Conservation (phyloP, 2,329 filamentous ascomycete species). For the Capronia coronata region DNA sequence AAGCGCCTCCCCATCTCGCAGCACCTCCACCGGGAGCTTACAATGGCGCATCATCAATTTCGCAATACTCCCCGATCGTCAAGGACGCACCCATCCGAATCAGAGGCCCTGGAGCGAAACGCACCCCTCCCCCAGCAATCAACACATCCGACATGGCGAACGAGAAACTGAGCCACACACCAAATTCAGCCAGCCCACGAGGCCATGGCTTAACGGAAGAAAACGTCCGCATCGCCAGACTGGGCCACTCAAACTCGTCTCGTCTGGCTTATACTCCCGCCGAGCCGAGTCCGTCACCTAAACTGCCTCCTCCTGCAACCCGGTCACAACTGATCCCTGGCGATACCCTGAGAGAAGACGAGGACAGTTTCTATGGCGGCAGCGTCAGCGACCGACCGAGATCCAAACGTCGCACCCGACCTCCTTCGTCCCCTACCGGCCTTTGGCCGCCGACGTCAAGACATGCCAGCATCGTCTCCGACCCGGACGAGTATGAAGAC, state of each 20-base stretch:
- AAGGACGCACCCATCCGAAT: conserved; percentile 19
- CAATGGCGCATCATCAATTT: conserved; percentile 27
- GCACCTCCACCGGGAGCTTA: conserved; percentile 25
- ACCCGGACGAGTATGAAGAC: conserved; percentile 27
- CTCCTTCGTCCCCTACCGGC: not conserved
- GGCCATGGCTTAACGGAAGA: conserved; percentile 19
- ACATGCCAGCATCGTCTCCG: conserved; percentile 19
- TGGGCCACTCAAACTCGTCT: conserved; percentile 25
- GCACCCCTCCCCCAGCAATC: conserved; percentile 18
- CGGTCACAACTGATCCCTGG: conserved; percentile 24
- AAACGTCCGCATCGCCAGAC: conserved; percentile 26
- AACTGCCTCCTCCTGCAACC: conserved; percentile 25
- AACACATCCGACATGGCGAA: conserved; percentile 1
- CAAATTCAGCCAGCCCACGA: conserved; percentile 10
- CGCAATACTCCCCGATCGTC: conserved; percentile 28
- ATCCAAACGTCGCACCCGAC: not conserved
- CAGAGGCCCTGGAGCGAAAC: conserved; percentile 2
- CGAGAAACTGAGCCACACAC: not conserved
- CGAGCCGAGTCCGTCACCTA: conserved; percentile 23
- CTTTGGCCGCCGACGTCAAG: not conserved
- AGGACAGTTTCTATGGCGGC: conserved; percentile 13
- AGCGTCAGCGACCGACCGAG: not conserved
- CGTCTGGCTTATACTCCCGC: conserved; percentile 19
- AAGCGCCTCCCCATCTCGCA: conserved; percentile 23
- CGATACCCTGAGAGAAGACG: conserved; percentile 11